These are phyloP conservation scores for Neofusicoccum laricinum DNA, from an alignment of 2,329 filamentous ascomycete species.

Conservation along the genomic window DNA sequence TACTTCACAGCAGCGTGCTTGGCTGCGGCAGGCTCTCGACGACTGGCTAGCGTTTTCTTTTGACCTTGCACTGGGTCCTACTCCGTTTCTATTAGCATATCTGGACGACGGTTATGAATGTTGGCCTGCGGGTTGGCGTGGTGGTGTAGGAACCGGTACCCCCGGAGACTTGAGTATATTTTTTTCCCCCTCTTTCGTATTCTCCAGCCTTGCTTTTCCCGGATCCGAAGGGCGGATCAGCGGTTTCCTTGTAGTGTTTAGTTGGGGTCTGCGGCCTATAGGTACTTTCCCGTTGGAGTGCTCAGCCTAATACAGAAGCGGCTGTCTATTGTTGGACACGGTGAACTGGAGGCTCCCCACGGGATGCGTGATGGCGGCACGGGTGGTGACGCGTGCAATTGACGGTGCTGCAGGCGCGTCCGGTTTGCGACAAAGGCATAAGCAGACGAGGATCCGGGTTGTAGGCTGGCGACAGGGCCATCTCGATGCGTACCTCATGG, in stretches of 20 bases:
- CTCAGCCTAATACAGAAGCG: slow-evolving; percentile 7
- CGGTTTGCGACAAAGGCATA: background rate
- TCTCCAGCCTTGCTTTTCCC: slow-evolving; percentile 1
- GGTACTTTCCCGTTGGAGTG: background rate
- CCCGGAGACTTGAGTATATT: background rate
- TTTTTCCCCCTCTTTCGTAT: background rate
- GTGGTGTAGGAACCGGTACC: background rate
- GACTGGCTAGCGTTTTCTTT: background rate
- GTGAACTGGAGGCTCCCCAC: background rate
- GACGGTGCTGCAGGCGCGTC: too few species aligned
- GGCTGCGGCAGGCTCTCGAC: background rate
- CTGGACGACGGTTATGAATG: slow-evolving; percentile 13
- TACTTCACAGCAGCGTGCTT: background rate
- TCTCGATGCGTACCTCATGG: background rate
- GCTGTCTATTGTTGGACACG: slow-evolving; percentile 1
- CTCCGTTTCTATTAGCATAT: slow-evolving; percentile 1
- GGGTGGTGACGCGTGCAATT: background rate
- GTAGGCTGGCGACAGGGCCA: background rate
- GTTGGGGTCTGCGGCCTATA: background rate
- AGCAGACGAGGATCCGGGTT: slow-evolving; percentile 8
- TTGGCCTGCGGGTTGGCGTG: background rate
- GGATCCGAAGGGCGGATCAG: background rate
- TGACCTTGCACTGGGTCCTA: background rate
- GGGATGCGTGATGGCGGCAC: background rate
- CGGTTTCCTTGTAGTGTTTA: slow-evolving; percentile 11